phyloP scores from a whole-genome alignment of 75 land plant genomes.

The Pinus albicaulis region DNA sequence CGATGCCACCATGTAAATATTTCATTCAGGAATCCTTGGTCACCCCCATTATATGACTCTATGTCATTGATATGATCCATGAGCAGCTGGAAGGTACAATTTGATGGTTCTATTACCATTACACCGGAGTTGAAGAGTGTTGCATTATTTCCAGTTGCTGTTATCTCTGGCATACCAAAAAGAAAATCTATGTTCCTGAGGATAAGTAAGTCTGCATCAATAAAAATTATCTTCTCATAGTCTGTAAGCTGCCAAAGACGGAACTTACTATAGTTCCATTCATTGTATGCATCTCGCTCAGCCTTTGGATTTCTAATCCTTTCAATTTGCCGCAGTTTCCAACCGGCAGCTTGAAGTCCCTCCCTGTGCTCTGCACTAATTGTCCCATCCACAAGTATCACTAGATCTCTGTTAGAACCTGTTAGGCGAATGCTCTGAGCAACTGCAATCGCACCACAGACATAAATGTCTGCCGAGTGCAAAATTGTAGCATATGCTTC shows the following conservation, averaged over 20 bases:
- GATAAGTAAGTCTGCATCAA: conserved; percentile 56
- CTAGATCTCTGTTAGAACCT: conserved; percentile 78
- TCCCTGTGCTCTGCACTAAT: conserved; percentile 52
- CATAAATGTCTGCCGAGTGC: conserved; percentile 77
- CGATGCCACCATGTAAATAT: conserved; percentile 69
- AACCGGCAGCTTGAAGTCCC: conserved; percentile 80
- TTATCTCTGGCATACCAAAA: conserved; percentile 56
- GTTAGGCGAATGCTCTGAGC: conserved; percentile 85
- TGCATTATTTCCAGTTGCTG: conserved; percentile 50
- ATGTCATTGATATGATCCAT: conserved; percentile 46
- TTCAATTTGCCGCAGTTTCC: conserved; percentile 71
- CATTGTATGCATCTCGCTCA: conserved; percentile 75
- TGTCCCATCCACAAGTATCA: conserved; percentile 82
- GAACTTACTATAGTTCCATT: conserved; percentile 92
- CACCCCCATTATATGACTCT: conserved; percentile 63
- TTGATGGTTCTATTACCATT: conserved; percentile 68
- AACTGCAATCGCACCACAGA: conserved; percentile 88
- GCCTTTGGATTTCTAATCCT: conserved; percentile 85
- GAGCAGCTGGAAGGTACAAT: conserved; percentile 52
- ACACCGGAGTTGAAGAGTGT: conserved; percentile 62
- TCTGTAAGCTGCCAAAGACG: conserved; percentile 65
- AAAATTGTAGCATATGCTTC: conserved; percentile 92
- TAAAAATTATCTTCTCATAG: conserved; percentile 54
- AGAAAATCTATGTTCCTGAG: conserved; percentile 57
- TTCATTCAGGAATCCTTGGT: conserved; percentile 63